Conservation (phyloP, 176 grass and related monocot genomes). For the Echinochloa phyllopogon region DNA sequence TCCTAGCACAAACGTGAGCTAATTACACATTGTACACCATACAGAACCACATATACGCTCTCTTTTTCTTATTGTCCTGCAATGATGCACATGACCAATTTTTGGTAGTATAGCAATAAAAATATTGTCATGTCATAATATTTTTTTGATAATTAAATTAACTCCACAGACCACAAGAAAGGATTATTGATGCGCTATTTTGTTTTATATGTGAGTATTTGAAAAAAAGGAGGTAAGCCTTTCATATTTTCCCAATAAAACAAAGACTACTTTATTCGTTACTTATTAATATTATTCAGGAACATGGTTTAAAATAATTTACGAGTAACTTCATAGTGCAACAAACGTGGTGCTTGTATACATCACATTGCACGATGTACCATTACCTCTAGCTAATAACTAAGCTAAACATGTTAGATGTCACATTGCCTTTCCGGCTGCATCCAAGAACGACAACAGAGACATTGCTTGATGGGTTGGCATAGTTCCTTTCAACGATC, state of each 20-base stretch:
- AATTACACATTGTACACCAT: neutral
- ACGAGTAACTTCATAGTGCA: neutral
- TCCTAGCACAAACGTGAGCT: neutral
- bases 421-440: too few relatives aligned
- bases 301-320: neutral
- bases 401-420: neutral
- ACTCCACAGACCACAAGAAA: too few relatives aligned
- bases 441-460: neutral
- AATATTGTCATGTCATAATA: neutral
- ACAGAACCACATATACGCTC: neutral
- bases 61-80: neutral
- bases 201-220: too few relatives aligned
- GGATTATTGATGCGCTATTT: too few relatives aligned
- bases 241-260: neutral
- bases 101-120: neutral
- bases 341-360: neutral
- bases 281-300: too few relatives aligned
- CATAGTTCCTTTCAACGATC: conserved; percentile 19
- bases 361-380: neutral
- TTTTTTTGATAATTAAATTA: neutral
- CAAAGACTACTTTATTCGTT: neutral
- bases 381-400: neutral
- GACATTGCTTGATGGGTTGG: neutral
- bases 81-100: too few relatives aligned
- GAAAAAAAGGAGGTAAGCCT: neutral